Evolutionary conservation across 176 grass and related monocot genomes (phyloP), one percentile per base, ranked within the genome.

Genomic region (Lolium multiflorum): DNA sequence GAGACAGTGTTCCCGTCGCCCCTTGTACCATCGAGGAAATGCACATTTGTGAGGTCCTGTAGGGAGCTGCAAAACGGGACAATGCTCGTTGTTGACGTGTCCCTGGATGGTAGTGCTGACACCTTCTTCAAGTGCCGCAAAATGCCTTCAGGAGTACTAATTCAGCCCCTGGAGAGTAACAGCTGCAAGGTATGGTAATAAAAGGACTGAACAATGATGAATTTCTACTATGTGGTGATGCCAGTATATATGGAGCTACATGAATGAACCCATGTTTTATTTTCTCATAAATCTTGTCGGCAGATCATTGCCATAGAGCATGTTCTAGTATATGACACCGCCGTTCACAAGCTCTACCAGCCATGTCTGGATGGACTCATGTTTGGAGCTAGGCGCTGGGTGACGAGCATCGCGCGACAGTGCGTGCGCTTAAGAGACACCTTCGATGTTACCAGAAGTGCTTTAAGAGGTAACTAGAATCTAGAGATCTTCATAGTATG

Each of bases 251-350:
- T 14, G 51, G 31, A 35, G 31, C 31, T 35, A 35, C 31, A 35
- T 55, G 51, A 55, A 21, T 14, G 18, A 22, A 56, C 26, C 9
- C 26, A 43, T 65, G 58, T 15, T 58, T 75, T 20, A 85, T 85
- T 22, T 60, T 37, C 38, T 41, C n/a, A n/a, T 11, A n/a, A 37
- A 74, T 28, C 22, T 56, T 48, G 0, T 81, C 59, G 9, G 15
- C 39, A 95, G 93, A 81, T 95, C 56, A 80, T 46, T 4, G 85
- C 49, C 63, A 75, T 95, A 39, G 93, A 95, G 48, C 91, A 95
- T 71, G 77, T 95, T 48, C 88, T 17, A 80, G 83, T 84, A 24
- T 89, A 91, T 18, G 86, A 76, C 39, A 25, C 22, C 2, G 55
- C 24, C 1, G 26, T 79, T 48, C 86, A 89, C 60, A 41, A 64